These are phyloP conservation scores for Arthrobotrys iridis DNA, from an alignment of 2,329 filamentous ascomycete species.

Conservation along the genomic window DNA sequence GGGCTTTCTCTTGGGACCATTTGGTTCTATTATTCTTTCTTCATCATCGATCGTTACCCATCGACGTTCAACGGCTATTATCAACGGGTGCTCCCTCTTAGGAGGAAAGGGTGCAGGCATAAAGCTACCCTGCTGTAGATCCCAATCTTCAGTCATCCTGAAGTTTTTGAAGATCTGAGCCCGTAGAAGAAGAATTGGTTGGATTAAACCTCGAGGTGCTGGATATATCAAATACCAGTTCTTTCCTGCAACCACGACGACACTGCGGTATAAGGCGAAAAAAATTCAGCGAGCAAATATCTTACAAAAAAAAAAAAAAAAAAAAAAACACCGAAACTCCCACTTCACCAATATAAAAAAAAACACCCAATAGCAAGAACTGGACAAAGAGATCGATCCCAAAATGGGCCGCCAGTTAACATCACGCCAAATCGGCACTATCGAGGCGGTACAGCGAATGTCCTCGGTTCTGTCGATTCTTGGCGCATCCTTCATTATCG, in stretches of 20 bases:
- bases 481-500: constrained; percentile 76
- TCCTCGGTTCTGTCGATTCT: constrained; percentile 76
- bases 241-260: constrained; percentile 8
- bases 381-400: constrained; percentile 10
- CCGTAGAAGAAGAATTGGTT: background rate
- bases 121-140: constrained; percentile 10
- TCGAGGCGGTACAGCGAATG: constrained; percentile 61
- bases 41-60: background rate
- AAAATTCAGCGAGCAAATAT: background rate
- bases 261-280: background rate
- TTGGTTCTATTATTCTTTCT: constrained; percentile 9
- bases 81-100: constrained; percentile 16
- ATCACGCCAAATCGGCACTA: constrained; percentile 11
- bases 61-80: constrained; percentile 8
- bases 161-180: background rate
- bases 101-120: constrained; percentile 26
- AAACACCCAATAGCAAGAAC: background rate
- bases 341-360: background rate
- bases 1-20: constrained; percentile 21
- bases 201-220: constrained; percentile 7
- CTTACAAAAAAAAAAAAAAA: no score
- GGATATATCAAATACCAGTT: constrained; percentile 5
- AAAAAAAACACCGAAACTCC: background rate
- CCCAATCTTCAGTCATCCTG: constrained; percentile 5
- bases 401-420: constrained; percentile 43